phyloP scores from a whole-genome alignment of 208 protist genomes.

The Leishmania aethiopica region DNA sequence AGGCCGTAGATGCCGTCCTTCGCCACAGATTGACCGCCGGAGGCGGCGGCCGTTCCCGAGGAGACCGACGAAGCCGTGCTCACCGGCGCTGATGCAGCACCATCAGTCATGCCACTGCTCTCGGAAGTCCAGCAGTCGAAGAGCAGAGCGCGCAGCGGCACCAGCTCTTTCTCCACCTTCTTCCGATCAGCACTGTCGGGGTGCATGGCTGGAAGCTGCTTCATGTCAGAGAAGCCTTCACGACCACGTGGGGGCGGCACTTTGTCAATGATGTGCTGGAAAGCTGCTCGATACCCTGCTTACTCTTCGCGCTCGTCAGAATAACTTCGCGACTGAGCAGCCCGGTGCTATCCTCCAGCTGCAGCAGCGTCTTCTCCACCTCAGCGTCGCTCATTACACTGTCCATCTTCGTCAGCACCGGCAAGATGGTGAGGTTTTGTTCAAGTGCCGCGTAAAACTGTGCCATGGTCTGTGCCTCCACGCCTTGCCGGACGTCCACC shows the following conservation, averaged over 20 bases:
- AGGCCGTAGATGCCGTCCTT: slow-evolving; percentile 73
- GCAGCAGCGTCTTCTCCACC: slow-evolving; percentile 65
- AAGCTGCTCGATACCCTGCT: slow-evolving; percentile 87
- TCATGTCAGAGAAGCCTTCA: slow-evolving; percentile 74
- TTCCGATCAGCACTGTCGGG: slow-evolving; percentile 52
- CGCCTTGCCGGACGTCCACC: slow-evolving; percentile 92
- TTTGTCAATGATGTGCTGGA: slow-evolving; percentile 91
- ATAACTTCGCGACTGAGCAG: slow-evolving; percentile 87
- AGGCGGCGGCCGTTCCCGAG: background rate
- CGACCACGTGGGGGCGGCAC: slow-evolving; percentile 80
- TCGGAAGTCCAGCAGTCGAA: slow-evolving; percentile 95
- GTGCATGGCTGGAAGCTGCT: slow-evolving; percentile 71
- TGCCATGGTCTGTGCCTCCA: slow-evolving; percentile 97
- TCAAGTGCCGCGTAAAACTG: slow-evolving; percentile 96
- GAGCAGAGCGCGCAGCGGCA: slow-evolving; percentile 94
- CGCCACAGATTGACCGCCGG: slow-evolving; percentile 25
- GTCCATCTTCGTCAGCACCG: slow-evolving; percentile 92
- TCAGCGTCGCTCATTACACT: slow-evolving; percentile 67
- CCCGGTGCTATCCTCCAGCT: slow-evolving; percentile 91
- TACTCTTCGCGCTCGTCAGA: slow-evolving; percentile 92
- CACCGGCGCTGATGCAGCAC: slow-evolving; percentile 4
- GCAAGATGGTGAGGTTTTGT: slow-evolving; percentile 83
- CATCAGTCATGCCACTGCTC: slow-evolving; percentile 87
- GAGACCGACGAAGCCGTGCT: slow-evolving; percentile 1
- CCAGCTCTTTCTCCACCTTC: slow-evolving; percentile 53